Evolutionary conservation across 2,329 filamentous ascomycete species (phyloP), one percentile per base, ranked within the genome.

Genomic region (Beauveria sp.): DNA sequence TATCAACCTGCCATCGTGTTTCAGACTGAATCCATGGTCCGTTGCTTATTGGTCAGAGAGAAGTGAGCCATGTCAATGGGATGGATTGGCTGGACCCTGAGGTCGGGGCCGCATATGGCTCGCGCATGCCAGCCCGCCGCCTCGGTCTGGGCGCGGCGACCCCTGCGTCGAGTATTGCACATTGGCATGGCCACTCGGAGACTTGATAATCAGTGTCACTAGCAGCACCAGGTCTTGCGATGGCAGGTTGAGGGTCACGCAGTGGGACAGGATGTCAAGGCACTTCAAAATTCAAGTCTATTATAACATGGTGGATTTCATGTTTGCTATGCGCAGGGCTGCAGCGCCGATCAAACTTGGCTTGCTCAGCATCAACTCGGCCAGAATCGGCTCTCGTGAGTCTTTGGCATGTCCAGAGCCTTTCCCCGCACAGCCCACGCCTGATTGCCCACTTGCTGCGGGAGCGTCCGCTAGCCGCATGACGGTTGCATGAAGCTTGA

Each of bases 401-500:
- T 26, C 9, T 54, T 42, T 8, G 20, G n/a, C n/a, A n/a, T 50
- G 28, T 52, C 51, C 43, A 61, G 43, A 45, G 24, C 14, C 14
- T 7, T 24, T 52, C 59, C 51, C 59, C 59, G 51, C 59, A 61
- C n/a, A 49, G 45, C 42, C 59, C 51, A 61, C 20, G 28, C 31
- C 24, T 48, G 42, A 28, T 46, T 55, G 59, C 45, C 51, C 51
- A 61, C 59, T 61, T 61, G n/a, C 59, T 48, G 59, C 59, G 59
- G 59, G 59, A 61, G 59, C 43, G 22, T 28, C 59, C 51, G 43
- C 51, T 50, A 55, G 45, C 59, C 50, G 51, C 59, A 55, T 54
- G 31, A 52, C 46, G 12, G 26, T 34, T 60, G 58, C 58, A 60
- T 60, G 50, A 53, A 55, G 51, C 43, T 55, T 22, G 43, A 31